Base-by-base conservation (phyloP, 2,329 filamentous ascomycete species). In the Colletotrichum sp. region DNA sequence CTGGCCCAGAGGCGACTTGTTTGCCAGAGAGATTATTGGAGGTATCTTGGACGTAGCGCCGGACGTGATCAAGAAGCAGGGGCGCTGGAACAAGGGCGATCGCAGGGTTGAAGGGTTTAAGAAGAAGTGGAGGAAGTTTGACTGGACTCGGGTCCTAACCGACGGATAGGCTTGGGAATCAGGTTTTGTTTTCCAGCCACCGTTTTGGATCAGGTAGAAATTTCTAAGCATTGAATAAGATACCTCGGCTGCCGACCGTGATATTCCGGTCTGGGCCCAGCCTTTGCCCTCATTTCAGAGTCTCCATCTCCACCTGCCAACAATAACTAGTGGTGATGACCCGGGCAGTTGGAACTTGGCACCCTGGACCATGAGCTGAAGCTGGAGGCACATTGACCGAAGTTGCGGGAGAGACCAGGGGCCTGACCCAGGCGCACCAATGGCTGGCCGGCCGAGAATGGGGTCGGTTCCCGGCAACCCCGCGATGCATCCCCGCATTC, bases 1-100 rank as follows among this genome's bases (percentile, higher is more conserved):
- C 66, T 99, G 97, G 97, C 97, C 97, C 0, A 91, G 90, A 80
- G 96, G 96, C 0, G 97, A 99, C 84, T 84, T 98, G 22, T 99
- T 99, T 83, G 97, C 97, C 3, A 89, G 97, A 70, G 97, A 98
- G 86, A 91, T 98, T 8, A 88, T 99, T 48, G 97, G 96, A 0
- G 97, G 96, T 4, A 98, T 99, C 92, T 85, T 98, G 68, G 96
- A 97, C 84, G 89, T 91, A 28, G 95, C 93, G 77, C 92, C 94
- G 4, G 93, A 97, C 79, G 88, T 97, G 16, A 93, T 98, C 78
- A 98, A 97, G 89, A 94, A 93, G 84, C 96, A 98, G 85, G 97
- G 96, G 1, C 88, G 93, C 73, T 99, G 97, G 97, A 89, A 89
- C 18, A 91, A 91, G 82, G 91, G 90, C 5, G 94, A 94, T 79